Evolutionary conservation across 768 basidiomycete species (phyloP), one percentile per base, ranked within the genome.

Genomic region (Tylopilus plumbeoviolaceoides): DNA sequence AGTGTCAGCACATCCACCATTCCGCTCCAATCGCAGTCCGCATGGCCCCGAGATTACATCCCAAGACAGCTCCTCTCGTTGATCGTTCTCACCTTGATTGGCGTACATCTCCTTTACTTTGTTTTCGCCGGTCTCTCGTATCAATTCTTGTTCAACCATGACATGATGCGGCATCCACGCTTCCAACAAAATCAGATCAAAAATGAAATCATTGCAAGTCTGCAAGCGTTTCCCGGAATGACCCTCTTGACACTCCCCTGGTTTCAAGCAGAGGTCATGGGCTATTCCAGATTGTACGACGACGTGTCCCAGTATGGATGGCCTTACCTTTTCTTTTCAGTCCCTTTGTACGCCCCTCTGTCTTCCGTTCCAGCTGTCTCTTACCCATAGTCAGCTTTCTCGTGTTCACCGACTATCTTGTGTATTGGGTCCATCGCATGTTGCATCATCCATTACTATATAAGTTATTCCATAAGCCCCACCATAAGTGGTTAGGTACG

Each of bases 401-500:
- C 54, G 57, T 88, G 18, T 90, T 91, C 70, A 99, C 95, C 17
- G 97, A 99, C 71, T 90, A 92, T 61, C 75, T 79, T 62, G 91
- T 99, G 58, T 99, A 99, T 69, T 98, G 95, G 94, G 76, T 95
- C n/a, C 97, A 99, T 66, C 84, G 97, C 23, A 78, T 79, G 72
- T 76, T 95, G 50, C 97, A 99, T 66, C 74, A 87, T 53, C 95
- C 95, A 2, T 50, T 77, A 36, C 60, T 97, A 53, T 99, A 99
- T 78, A 98, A 95, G 68, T 73, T 78, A 51, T 62, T 99, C 43
- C 97, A 99, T 72, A 99, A 99, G 70, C 94, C 95, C 1, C 97
- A 99, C 69, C 97, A 99, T 79, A 95, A 91, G 72, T 99, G 97
- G 97, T 76, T 98, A 58, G 83, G 94, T 95, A 69, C 51, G 93